Percentiles rank a stretch among this genome's conserved stretches.
Evolutionary conservation across 1,139 yeast species (phyloP).

Genomic region (Meyerozyma sp.): DNA sequence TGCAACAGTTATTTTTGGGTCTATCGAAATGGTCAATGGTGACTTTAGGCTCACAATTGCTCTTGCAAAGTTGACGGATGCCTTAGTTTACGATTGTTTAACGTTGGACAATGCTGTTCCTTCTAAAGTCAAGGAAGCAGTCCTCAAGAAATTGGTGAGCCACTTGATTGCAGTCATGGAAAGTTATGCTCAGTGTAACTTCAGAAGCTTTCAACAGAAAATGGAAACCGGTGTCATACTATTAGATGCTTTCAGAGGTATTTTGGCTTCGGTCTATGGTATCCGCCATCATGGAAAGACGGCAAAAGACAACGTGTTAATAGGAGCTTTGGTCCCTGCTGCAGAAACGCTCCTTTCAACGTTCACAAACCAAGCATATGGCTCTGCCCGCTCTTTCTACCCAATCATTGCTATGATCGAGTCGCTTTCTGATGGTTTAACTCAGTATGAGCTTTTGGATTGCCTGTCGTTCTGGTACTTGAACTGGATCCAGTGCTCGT

Average conservation of each 20-base stretch:
- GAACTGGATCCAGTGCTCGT: slow-evolving; percentile 38
- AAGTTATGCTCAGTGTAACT: slow-evolving; percentile 68
- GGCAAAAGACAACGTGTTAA: slow-evolving; percentile 17
- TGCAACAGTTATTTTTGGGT: slow-evolving; percentile 58
- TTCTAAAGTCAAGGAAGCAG: slow-evolving; percentile 44
- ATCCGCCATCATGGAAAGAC: slow-evolving; percentile 15
- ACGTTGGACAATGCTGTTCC: slow-evolving; percentile 31
- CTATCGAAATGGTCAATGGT: slow-evolving; percentile 69
- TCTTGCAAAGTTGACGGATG: slow-evolving; percentile 49
- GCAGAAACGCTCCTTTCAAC: slow-evolving; percentile 18
- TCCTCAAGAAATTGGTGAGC: slow-evolving; percentile 49
- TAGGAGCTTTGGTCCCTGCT: slow-evolving; percentile 19
- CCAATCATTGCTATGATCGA: slow-evolving; percentile 54
- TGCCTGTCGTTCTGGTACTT: slow-evolving; percentile 35
- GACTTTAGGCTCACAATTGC: slow-evolving; percentile 60
- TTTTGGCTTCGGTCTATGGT: slow-evolving; percentile 54
- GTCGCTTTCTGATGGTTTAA: slow-evolving; percentile 32
- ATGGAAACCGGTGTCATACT: slow-evolving; percentile 57
- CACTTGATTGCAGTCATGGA: slow-evolving; percentile 69
- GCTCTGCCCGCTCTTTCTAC: slow-evolving; percentile 51
- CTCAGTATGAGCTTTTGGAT: slow-evolving; percentile 39
- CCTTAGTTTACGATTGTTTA: slow-evolving; percentile 52
- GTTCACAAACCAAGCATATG: background rate
- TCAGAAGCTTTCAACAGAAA: slow-evolving; percentile 50
- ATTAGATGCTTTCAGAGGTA: slow-evolving; percentile 50